Conservation (phyloP, 352 stramenopile genomes). For the Salisapilia sapeloensis region DNA sequence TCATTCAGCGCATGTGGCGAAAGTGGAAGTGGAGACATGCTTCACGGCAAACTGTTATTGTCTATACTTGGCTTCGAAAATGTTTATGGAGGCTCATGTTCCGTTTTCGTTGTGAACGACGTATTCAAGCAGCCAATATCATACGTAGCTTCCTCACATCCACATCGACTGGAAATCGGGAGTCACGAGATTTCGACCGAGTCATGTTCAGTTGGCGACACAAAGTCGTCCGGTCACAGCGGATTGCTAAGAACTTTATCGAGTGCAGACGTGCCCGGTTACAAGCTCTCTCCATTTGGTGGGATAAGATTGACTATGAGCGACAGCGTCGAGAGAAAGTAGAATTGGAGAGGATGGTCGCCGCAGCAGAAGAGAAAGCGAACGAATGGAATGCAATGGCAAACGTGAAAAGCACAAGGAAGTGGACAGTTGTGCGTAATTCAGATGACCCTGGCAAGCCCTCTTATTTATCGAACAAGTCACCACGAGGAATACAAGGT, state of each 20-base stretch:
- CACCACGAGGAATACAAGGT: too few relatives aligned
- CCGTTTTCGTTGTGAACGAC: conserved; percentile 21
- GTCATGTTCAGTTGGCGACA: conserved; percentile 57
- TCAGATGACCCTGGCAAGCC: too few relatives aligned
- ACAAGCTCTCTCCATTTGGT: conserved; percentile 32
- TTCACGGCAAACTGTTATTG: conserved; percentile 35
- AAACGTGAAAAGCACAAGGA: neutral
- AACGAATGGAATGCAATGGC: conserved; percentile 13
- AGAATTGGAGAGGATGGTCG: conserved; percentile 9
- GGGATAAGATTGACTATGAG: conserved; percentile 45
- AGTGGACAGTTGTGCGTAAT: neutral
- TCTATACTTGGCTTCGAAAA: conserved; percentile 53
- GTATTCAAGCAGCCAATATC: conserved; percentile 11
- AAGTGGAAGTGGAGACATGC: conserved; percentile 41
- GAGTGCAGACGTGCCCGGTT: conserved; percentile 34
- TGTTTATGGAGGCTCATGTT: conserved; percentile 58
- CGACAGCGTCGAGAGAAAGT: conserved; percentile 41
- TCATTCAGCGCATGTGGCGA: conserved; percentile 43
- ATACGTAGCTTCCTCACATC: conserved; percentile 43
- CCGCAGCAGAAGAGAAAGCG: conserved; percentile 16
- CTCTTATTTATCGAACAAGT: too few relatives aligned
- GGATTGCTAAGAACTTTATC: conserved; percentile 20
- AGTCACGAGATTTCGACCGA: conserved; percentile 53
- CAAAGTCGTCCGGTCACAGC: conserved; percentile 59
- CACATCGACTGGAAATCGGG: conserved; percentile 26